Evolutionary conservation across 306 rosid genomes (phyloP), one percentile per base, ranked within the genome.

Genomic region (Pterocarpus macrocarpus): DNA sequence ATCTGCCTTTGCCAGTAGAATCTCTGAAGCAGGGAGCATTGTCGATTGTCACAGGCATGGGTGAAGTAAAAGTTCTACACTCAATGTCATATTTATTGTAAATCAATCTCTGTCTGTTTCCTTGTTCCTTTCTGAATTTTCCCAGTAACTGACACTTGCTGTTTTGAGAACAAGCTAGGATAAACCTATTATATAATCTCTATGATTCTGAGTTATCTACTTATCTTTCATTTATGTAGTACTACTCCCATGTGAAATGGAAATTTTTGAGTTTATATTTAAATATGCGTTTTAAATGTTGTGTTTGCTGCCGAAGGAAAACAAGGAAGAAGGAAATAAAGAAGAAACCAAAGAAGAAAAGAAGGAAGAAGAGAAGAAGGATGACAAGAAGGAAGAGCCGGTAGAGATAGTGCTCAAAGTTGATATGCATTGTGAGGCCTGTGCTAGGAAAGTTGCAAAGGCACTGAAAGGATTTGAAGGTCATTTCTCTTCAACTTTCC

Each of bases 351-450:
- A 88, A 56, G 82, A 81, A 62, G 85, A 73, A 84, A 78, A 78
- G 66, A 66, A 82, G 82, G 71, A 16, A 38, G 49, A 49, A n/a
- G 45, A 81, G 7, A 73, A 83, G 55, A 84, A 92, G 33, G 86
- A 87, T 61, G 89, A 82, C 61, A 77, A 82, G 39, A 64, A 76
- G 43, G 86, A 89, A 43, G 86, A 75, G 69, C 79, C 88, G 22
- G 80, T 77, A 41, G 97, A 87, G 84, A 95, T 95, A 68, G 91
- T 95, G 0, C 90, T 95, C 72, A 95, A 95, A 76, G 97, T 95
- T 34, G 97, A 93, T 86, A 95, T 95, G 98, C 99, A 95, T 81
- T 95, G 99, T 84, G 90, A 92, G 88, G 99, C 98, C 15, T 93
- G 97, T 76, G 96, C 97, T 52, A 85, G 97, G 83, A 95, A 95